A percentile compares a stretch with the other conserved stretches of the same genome.
Conservation (phyloP, 2,329 filamentous ascomycete genomes). For the Ascochyta pisi region DNA sequence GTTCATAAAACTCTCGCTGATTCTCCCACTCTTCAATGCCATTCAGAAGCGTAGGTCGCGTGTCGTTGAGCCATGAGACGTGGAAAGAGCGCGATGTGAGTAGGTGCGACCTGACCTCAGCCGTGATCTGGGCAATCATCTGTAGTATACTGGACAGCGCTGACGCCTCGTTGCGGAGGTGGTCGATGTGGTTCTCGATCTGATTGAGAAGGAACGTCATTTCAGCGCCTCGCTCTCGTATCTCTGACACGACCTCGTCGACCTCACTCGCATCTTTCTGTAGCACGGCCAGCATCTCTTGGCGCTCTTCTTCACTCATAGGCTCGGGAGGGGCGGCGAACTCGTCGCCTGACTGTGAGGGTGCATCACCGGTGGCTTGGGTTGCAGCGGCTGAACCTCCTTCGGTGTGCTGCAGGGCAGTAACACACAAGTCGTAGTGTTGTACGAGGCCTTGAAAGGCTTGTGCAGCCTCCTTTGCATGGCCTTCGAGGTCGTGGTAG, state of each 20-base stretch:
- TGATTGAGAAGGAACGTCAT: constrained; percentile 76
- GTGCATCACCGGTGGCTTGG: constrained; percentile 49
- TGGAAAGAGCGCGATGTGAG: constrained; percentile 70
- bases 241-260: constrained; percentile 68
- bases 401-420: constrained; percentile 88
- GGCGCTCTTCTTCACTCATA: constrained; percentile 75
- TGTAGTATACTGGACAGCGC: constrained; percentile 69
- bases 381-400: constrained; percentile 58
- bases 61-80: constrained; percentile 70
- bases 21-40: constrained; percentile 75
- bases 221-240: constrained; percentile 75
- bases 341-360: constrained; percentile 34
- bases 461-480: constrained; percentile 83
- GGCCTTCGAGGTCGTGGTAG: constrained; percentile 66
- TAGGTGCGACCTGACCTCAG: constrained; percentile 69
- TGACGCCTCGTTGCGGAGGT: constrained; percentile 62
- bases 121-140: constrained; percentile 71
- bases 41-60: constrained; percentile 73
- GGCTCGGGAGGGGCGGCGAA: constrained; percentile 65
- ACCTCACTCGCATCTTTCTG: constrained; percentile 71
- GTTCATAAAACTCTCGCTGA: constrained; percentile 83
- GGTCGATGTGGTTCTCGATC: constrained; percentile 69
- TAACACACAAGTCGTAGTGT: constrained; percentile 94
- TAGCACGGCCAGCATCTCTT: constrained; percentile 84
- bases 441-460: constrained; percentile 79